A percentile compares a stretch with the other conserved stretches of the same genome.
Conservation (phyloP, 495 filamentous ascomycete species). For the Podospora sp. region DNA sequence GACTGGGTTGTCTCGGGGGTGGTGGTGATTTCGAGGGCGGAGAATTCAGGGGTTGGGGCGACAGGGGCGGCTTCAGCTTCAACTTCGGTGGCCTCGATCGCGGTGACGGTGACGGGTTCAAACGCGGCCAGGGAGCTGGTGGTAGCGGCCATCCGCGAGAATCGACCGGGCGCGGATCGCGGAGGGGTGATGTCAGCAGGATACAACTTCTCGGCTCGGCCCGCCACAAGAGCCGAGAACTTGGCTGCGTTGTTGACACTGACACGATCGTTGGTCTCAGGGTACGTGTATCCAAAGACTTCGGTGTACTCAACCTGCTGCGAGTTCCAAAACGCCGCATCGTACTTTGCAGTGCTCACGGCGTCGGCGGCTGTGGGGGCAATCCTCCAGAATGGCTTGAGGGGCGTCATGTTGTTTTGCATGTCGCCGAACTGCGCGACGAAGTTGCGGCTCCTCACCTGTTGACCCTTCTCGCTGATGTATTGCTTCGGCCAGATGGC, state of each 20-base stretch:
- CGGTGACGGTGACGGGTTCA: no score
- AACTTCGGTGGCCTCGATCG: no score
- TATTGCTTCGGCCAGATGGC: neutral
- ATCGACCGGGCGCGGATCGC: neutral
- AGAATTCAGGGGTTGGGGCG: no score
- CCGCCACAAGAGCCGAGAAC: neutral
- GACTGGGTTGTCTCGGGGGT: neutral
- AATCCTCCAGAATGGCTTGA: neutral
- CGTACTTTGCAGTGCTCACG: neutral
- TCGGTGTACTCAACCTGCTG: neutral
- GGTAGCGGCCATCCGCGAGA: no score
- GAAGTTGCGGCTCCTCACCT: neutral
- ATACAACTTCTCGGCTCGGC: neutral
- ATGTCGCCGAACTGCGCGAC: neutral
- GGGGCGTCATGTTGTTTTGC: neutral
- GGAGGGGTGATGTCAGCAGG: neutral
- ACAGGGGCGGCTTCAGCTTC: no score
- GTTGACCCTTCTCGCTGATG: neutral
- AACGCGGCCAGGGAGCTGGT: no score
- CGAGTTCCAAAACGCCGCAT: conserved; percentile 7
- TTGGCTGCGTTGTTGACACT: neutral
- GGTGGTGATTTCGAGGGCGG: neutral
- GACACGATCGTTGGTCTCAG: neutral
- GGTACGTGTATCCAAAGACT: conserved; percentile 6
- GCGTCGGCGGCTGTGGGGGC: neutral